Conservation (phyloP, 306 rosid species). For the Myrica gale region DNA sequence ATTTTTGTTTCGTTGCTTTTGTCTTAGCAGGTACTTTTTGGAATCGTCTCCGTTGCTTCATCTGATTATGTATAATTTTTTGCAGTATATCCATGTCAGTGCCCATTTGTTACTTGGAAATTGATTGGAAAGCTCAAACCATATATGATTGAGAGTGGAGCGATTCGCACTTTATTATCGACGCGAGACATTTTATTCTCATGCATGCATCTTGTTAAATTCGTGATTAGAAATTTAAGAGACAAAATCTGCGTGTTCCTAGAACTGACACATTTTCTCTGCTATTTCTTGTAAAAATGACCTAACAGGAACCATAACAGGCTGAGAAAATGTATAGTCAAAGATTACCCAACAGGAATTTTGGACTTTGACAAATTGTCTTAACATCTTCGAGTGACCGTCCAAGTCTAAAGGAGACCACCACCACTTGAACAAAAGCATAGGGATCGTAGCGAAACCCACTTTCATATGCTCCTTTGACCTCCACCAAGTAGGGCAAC, state of each 20-base stretch:
- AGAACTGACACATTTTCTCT: neutral
- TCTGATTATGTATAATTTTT: too few species aligned
- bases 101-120: too few species aligned
- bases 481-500: conserved; percentile 50
- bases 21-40: too few species aligned
- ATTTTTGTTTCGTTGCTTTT: too few species aligned
- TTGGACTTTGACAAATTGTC: conserved; percentile 18
- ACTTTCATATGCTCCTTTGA: conserved; percentile 43
- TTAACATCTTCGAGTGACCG: conserved; percentile 23
- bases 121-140: too few species aligned
- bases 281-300: too few species aligned
- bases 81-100: too few species aligned
- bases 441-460: conserved; percentile 29
- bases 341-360: neutral
- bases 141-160: neutral
- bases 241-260: neutral
- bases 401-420: conserved; percentile 40
- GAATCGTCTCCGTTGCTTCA: too few species aligned
- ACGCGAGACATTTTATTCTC: too few species aligned
- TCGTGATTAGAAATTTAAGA: neutral
- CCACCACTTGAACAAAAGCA: conserved; percentile 27
- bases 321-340: neutral
- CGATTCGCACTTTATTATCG: neutral
- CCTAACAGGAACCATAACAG: too few species aligned
- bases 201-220: neutral